Conservation (phyloP, 805 yeast genomes). For the Ogataea siamensis region DNA sequence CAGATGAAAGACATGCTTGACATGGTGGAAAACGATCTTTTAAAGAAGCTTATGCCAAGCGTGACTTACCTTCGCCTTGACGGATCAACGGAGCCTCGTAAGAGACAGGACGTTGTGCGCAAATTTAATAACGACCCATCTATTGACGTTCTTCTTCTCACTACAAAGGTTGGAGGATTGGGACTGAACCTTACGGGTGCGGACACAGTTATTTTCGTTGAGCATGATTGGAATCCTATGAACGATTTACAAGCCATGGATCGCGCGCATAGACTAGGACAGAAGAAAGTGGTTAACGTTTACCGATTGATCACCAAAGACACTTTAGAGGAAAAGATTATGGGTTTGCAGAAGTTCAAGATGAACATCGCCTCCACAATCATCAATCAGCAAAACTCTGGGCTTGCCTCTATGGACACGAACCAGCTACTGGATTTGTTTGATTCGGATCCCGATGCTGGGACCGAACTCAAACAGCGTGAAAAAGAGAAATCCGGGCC, state of each 20-base stretch:
- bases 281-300: conserved; percentile 95
- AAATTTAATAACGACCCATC: conserved; percentile 96
- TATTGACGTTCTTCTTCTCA: conserved; percentile 84
- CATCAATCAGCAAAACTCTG: conserved; percentile 96
- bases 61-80: conserved; percentile 94
- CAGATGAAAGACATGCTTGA: conserved; percentile 98
- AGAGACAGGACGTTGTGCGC: conserved; percentile 85
- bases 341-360: conserved; percentile 97
- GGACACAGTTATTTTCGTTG: conserved; percentile 98
- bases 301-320: conserved; percentile 90
- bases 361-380: conserved; percentile 96
- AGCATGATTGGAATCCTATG: conserved; percentile 99
- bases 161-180: conserved; percentile 98
- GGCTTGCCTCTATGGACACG: conserved; percentile 93
- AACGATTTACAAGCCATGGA: conserved; percentile 99
- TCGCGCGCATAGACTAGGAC: conserved; percentile 96
- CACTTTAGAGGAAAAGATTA: conserved; percentile 93
- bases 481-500: conserved; percentile 23
- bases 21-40: conserved; percentile 87
- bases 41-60: conserved; percentile 79
- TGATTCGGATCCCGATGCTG: conserved; percentile 58
- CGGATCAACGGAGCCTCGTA: conserved; percentile 90
- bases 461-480: conserved; percentile 20
- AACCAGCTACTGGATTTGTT: conserved; percentile 88
- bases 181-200: conserved; percentile 98